Evolutionary conservation across 106 monocot species (phyloP).

Genomic region (Hemerocallis citrina): DNA sequence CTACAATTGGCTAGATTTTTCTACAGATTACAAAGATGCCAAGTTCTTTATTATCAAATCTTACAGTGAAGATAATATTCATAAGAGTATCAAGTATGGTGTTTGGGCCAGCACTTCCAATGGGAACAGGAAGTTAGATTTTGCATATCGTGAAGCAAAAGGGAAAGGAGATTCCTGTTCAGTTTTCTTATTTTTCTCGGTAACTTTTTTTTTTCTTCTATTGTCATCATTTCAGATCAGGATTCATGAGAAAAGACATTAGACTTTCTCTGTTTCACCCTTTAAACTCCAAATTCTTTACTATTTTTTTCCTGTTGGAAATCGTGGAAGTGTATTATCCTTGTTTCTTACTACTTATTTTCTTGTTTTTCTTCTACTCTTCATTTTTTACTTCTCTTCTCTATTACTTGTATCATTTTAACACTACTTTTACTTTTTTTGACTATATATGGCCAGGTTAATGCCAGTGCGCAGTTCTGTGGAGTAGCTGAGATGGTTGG

Average conservation of each 20-base stretch:
- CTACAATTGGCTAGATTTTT: conserved; percentile 59
- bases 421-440: not conserved
- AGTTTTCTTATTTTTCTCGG: conserved; percentile 92
- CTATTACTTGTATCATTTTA: not conserved
- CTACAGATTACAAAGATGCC: conserved; percentile 70
- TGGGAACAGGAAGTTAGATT: conserved; percentile 83
- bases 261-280: not conserved
- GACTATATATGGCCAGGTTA: conserved; percentile 15
- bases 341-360: too few relatives aligned
- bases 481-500: conserved; percentile 96
- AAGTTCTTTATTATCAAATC: conserved; percentile 92
- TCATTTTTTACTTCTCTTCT: not conserved
- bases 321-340: not conserved
- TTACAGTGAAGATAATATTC: conserved; percentile 95
- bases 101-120: conserved; percentile 96
- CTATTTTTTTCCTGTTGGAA: not conserved
- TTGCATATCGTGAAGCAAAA: conserved; percentile 66
- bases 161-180: conserved; percentile 46
- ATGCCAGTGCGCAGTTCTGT: conserved; percentile 87
- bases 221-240: not conserved
- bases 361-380: not conserved
- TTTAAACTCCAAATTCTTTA: not conserved
- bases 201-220: conserved; percentile 16
- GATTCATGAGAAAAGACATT: conserved; percentile 2
- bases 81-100: conserved; percentile 91